A percentile compares a stretch with the other conserved stretches of the same genome.
Conservation (phyloP, 768 basidiomycete genomes). For the Suillus fuscotomentosus region DNA sequence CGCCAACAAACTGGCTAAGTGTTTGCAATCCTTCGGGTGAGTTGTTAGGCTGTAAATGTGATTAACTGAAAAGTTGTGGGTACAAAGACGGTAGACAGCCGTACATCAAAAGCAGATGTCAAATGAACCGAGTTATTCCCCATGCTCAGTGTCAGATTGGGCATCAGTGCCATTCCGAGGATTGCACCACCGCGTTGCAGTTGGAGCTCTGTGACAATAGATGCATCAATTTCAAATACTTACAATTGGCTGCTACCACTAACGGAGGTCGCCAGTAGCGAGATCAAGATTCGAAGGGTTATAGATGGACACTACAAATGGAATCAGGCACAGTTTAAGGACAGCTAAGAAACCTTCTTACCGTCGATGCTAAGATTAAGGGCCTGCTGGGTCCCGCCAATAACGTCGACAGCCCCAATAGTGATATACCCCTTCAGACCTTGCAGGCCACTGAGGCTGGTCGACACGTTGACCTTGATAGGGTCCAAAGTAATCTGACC, state of each 20-base stretch:
- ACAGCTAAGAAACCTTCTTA: constrained; percentile 19
- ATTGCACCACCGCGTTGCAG: constrained; percentile 48
- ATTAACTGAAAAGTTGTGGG: neutral
- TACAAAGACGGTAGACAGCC: neutral
- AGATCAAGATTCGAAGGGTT: constrained; percentile 72
- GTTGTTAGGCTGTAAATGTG: constrained; percentile 49
- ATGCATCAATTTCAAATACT: neutral
- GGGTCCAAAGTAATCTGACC: constrained; percentile 68
- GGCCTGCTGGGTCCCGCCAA: constrained; percentile 58
- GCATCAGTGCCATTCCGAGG: constrained; percentile 62
- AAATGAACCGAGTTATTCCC: constrained; percentile 59
- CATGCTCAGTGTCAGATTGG: constrained; percentile 54
- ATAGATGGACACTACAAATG: constrained; percentile 48
- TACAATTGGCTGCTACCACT: constrained; percentile 20
- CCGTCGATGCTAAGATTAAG: constrained; percentile 61
- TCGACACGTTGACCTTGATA: constrained; percentile 70
- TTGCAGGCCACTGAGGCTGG: constrained; percentile 55
- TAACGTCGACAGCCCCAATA: constrained; percentile 62
- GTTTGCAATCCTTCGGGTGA: constrained; percentile 60
- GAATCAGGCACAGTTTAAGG: neutral
- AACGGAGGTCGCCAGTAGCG: constrained; percentile 60
- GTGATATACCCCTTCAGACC: constrained; percentile 56
- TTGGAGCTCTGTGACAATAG: constrained; percentile 45
- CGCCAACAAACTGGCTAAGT: constrained; percentile 65
- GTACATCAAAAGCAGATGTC: constrained; percentile 50